Conservation (phyloP, 768 basidiomycete species). For the Agrocybe praecox region DNA sequence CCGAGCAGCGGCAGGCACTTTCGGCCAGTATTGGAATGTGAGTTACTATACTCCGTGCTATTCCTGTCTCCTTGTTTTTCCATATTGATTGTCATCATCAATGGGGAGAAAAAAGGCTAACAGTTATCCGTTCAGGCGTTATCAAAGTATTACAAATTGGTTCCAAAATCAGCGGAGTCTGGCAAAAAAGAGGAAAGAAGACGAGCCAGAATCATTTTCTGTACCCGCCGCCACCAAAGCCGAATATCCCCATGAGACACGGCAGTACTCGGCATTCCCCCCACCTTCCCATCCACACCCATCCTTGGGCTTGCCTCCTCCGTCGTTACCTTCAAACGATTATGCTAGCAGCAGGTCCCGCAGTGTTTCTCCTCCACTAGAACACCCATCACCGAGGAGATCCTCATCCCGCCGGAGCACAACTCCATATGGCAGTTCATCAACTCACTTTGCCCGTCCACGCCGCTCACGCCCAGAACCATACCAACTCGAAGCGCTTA, state of each 20-base stretch:
- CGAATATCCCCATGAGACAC: slow-evolving; percentile 35
- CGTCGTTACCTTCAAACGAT: slow-evolving; percentile 24
- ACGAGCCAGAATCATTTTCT: slow-evolving; percentile 36
- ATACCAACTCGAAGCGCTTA: slow-evolving; percentile 74
- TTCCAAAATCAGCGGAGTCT: slow-evolving; percentile 86
- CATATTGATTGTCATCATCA: slow-evolving; percentile 3
- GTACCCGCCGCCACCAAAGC: slow-evolving; percentile 23
- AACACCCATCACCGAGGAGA: slow-evolving; percentile 39
- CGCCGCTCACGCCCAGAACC: slow-evolving; percentile 80
- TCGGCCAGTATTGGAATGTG: slow-evolving; percentile 77
- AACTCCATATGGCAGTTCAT: slow-evolving; percentile 46
- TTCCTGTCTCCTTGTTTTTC: slow-evolving; percentile 16
- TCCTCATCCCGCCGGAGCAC: slow-evolving; percentile 39
- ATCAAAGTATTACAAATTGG: slow-evolving; percentile 84
- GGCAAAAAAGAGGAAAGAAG: slow-evolving; percentile 71
- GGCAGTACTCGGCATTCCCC: slow-evolving; percentile 51
- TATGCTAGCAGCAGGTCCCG: slow-evolving; percentile 37
- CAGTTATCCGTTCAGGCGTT: slow-evolving; percentile 52
- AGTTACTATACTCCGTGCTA: slow-evolving; percentile 35
- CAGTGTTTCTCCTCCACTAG: slow-evolving; percentile 41
- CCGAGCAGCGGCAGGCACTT: slow-evolving; percentile 66
- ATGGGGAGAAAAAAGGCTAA: slow-evolving; percentile 24
- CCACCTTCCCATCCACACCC: slow-evolving; percentile 48
- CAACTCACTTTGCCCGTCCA: slow-evolving; percentile 49
- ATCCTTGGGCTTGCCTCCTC: slow-evolving; percentile 42